phyloP scores from a whole-genome alignment of 495 filamentous ascomycete species.

The Trichoderma orchidacearum region DNA sequence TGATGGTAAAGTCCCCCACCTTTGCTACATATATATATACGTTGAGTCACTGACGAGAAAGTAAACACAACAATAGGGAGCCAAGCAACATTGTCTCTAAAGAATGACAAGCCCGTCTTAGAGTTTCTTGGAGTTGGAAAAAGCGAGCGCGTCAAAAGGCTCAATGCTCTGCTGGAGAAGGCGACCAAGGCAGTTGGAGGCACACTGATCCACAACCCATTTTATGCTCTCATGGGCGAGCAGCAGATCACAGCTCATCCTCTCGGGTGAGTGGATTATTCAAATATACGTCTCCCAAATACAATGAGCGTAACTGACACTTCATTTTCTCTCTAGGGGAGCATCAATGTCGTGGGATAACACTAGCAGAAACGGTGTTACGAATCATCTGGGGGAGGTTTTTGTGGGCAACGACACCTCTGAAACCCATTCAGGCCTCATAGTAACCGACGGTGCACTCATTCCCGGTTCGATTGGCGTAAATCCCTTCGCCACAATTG shows the following conservation, averaged over 20 bases:
- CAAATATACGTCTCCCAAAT: constrained; percentile 31
- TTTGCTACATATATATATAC: neutral
- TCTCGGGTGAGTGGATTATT: constrained; percentile 19
- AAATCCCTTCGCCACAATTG: constrained; percentile 59
- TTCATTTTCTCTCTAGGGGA: constrained; percentile 22
- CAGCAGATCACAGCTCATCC: constrained; percentile 54
- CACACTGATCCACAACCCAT: constrained; percentile 42
- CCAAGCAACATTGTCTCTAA: constrained; percentile 43
- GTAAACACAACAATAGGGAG: constrained; percentile 24
- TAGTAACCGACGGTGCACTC: constrained; percentile 49
- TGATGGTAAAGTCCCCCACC: constrained; percentile 29
- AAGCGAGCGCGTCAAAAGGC: constrained; percentile 36
- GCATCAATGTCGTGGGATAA: constrained; percentile 48
- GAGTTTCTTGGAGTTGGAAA: constrained; percentile 44
- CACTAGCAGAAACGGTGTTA: constrained; percentile 43
- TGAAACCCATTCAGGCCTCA: constrained; percentile 40
- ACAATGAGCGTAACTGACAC: constrained; percentile 6
- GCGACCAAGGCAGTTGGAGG: constrained; percentile 44
- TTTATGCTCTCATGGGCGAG: constrained; percentile 36
- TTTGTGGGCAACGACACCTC: constrained; percentile 34
- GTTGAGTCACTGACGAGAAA: constrained; percentile 3
- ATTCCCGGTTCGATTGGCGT: constrained; percentile 52
- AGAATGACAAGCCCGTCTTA: constrained; percentile 45
- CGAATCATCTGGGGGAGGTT: constrained; percentile 47
- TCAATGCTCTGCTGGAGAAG: constrained; percentile 36